These are phyloP conservation scores for Nannizzia gypsea DNA, from an alignment of 2,329 filamentous ascomycete genomes.

Conservation along the genomic window DNA sequence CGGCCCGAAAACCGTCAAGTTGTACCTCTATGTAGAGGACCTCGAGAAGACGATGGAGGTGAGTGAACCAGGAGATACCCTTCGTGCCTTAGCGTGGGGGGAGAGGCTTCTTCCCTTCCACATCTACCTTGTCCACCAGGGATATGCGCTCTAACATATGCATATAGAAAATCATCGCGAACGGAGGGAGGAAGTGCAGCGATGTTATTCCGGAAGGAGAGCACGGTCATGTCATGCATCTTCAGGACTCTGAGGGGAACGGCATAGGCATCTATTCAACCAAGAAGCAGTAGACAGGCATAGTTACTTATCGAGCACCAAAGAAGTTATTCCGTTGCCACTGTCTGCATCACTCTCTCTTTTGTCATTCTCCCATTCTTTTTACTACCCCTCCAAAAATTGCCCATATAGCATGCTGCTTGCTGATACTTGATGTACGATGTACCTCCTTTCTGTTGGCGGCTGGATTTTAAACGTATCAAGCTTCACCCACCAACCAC, in stretches of 20 bases:
- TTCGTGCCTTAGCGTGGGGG: background rate
- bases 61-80: background rate
- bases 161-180: slow-evolving; percentile 6
- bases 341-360: background rate
- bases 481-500: background rate
- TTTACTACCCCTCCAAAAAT: background rate
- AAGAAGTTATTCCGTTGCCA: background rate
- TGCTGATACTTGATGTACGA: too few species aligned
- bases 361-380: background rate
- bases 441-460: background rate
- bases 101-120: background rate
- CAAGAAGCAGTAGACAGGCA: background rate
- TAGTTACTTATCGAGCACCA: too few species aligned
- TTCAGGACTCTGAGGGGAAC: slow-evolving; percentile 7
- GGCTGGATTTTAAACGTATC: background rate
- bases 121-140: background rate
- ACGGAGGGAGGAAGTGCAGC: slow-evolving; percentile 6
- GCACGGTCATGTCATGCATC: slow-evolving; percentile 1
- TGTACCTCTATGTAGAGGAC: slow-evolving; percentile 18
- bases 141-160: background rate
- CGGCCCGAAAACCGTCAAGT: slow-evolving; percentile 12
- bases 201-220: slow-evolving; percentile 5
- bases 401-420: background rate
- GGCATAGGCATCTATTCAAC: slow-evolving; percentile 3
- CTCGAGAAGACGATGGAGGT: slow-evolving; percentile 14